Conservation (phyloP, 768 basidiomycete species). For the Tulasnella sp. region DNA sequence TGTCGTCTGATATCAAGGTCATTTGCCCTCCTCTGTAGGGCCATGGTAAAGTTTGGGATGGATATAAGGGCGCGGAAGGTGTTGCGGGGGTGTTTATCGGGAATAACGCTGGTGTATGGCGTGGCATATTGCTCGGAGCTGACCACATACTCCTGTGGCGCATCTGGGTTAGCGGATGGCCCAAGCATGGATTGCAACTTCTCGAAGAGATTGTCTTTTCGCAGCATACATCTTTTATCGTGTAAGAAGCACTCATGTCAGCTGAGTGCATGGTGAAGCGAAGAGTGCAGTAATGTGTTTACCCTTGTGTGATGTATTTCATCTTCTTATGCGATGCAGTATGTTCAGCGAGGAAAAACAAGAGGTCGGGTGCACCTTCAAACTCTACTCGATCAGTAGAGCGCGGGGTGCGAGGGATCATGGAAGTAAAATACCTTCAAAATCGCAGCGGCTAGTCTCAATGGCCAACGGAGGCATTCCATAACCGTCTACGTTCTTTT, state of each 20-base stretch:
- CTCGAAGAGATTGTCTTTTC: slow-evolving; percentile 11
- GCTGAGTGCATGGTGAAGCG: no score
- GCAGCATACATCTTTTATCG: slow-evolving; percentile 7
- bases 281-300: not conserved
- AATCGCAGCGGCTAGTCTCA: slow-evolving; percentile 10
- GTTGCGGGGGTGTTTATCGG: not conserved
- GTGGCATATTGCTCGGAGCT: not conserved
- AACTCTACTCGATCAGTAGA: no score
- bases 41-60: slow-evolving; percentile 1
- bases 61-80: slow-evolving; percentile 8
- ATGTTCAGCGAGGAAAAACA: slow-evolving; percentile 8
- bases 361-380: not conserved
- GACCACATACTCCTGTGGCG: slow-evolving; percentile 8
- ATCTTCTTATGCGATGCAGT: slow-evolving; percentile 3
- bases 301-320: not conserved
- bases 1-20: slow-evolving; percentile 3
- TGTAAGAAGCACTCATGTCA: no score
- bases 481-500: not conserved
- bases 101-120: not conserved
- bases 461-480: slow-evolving; percentile 1
- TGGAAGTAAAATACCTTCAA: not conserved
- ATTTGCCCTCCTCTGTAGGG: not conserved
- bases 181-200: slow-evolving; percentile 3
- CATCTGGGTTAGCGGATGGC: not conserved
- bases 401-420: no score